These are phyloP conservation scores for Mortierella sp. DNA, from an alignment of 371 early-diverging fungal species.

Conservation along the genomic window DNA sequence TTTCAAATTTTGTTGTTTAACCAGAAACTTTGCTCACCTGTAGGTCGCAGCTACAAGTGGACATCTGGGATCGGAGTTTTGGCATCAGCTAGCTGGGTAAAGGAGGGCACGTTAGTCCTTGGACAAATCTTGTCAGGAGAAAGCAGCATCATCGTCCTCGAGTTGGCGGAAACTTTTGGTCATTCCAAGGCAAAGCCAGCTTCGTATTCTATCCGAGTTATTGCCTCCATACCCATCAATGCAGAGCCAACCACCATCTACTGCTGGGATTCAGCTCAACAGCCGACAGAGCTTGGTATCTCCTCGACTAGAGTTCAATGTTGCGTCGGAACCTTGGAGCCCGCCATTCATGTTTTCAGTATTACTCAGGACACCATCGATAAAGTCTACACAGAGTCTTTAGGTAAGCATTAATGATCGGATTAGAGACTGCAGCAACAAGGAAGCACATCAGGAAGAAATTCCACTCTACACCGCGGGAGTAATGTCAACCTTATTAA, in stretches of 20 bases:
- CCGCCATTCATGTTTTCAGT: slow-evolving; percentile 30
- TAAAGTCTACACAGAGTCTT: slow-evolving; percentile 35
- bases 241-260: slow-evolving; percentile 47
- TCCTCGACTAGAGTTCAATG: slow-evolving; percentile 11
- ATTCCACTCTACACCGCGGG: background rate
- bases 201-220: background rate
- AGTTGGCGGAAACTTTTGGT: background rate
- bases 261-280: slow-evolving; percentile 30
- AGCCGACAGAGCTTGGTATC: background rate
- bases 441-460: background rate
- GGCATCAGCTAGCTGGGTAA: slow-evolving; percentile 31
- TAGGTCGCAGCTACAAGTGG: slow-evolving; percentile 26
- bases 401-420: slow-evolving; percentile 20
- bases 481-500: too few species aligned
- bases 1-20: background rate
- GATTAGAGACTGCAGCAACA: background rate
- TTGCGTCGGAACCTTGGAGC: slow-evolving; percentile 49
- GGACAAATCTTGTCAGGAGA: slow-evolving; percentile 29
- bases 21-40: background rate
- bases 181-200: background rate
- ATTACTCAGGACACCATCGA: slow-evolving; percentile 11
- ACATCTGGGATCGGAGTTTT: slow-evolving; percentile 15
- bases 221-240: slow-evolving; percentile 7
- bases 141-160: slow-evolving; percentile 33
- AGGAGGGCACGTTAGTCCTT: slow-evolving; percentile 20